Evolutionary conservation across 192 early-diverging fungal genomes (phyloP).

Genomic region (Diversispora eburnea): DNA sequence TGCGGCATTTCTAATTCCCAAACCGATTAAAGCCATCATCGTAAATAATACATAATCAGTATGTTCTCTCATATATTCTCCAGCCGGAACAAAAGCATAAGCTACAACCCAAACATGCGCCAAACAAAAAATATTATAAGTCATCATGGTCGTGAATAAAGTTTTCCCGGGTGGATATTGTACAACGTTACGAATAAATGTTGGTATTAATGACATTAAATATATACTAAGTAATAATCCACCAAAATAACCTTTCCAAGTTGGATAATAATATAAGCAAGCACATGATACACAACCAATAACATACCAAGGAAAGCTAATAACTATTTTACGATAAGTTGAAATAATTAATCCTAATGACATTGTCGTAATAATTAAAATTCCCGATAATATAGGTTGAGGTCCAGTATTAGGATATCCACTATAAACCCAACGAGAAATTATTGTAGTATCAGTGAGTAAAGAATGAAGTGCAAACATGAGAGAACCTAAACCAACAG

Average conservation of each 20-base stretch:
- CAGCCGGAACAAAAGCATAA: constrained; percentile 81
- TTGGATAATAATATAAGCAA: constrained; percentile 53
- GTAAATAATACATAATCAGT: constrained; percentile 65
- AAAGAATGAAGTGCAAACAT: constrained; percentile 74
- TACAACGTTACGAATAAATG: constrained; percentile 53
- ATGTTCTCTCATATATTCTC: constrained; percentile 66
- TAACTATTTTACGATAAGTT: constrained; percentile 42
- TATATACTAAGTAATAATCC: constrained; percentile 63
- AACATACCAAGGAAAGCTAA: constrained; percentile 55
- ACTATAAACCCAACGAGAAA: constrained; percentile 69
- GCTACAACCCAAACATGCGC: constrained; percentile 80
- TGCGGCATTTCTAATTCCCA: constrained; percentile 48
- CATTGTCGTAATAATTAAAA: constrained; percentile 57
- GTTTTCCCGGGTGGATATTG: constrained; percentile 64
- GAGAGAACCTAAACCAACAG: constrained; percentile 60
- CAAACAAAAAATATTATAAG: constrained; percentile 68
- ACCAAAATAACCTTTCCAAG: constrained; percentile 60
- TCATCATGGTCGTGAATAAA: constrained; percentile 54
- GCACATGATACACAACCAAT: constrained; percentile 52
- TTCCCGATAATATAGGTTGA: constrained; percentile 68
- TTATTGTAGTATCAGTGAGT: constrained; percentile 70
- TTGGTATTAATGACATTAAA: constrained; percentile 55
- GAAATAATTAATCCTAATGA: constrained; percentile 54
- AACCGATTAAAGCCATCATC: constrained; percentile 57
- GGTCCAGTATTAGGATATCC: constrained; percentile 76